Conservation (phyloP, 495 filamentous ascomycete genomes). For the Penicillium cataractarum region DNA sequence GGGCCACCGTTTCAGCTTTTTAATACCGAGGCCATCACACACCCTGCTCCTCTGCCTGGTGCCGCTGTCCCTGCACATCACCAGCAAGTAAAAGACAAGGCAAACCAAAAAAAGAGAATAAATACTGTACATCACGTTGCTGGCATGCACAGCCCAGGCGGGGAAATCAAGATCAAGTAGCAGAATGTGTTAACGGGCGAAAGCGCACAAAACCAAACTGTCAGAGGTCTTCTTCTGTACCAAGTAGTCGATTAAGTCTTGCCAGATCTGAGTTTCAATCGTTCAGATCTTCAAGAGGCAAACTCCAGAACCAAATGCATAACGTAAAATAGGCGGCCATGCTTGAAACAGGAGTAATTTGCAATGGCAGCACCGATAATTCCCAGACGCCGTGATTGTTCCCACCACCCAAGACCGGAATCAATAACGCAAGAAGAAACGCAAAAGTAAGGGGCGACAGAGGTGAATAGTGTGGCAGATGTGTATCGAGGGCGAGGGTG, state of each 20-base stretch:
- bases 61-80: neutral
- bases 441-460: constrained; percentile 10
- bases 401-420: constrained; percentile 27
- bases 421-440: constrained; percentile 21
- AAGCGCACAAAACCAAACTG: constrained; percentile 10
- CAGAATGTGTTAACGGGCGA: neutral
- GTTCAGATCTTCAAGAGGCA: constrained; percentile 19
- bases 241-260: neutral
- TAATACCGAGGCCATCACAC: constrained; percentile 4
- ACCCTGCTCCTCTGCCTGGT: neutral
- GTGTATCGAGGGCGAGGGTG: constrained; percentile 8
- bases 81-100: constrained; percentile 5
- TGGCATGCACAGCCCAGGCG: constrained; percentile 5
- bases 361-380: constrained; percentile 16
- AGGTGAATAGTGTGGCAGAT: constrained; percentile 15
- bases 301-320: constrained; percentile 37
- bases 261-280: neutral
- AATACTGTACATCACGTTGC: constrained; percentile 29
- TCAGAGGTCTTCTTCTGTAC: constrained; percentile 10
- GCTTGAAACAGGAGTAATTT: neutral
- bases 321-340: constrained; percentile 24
- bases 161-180: constrained; percentile 6
- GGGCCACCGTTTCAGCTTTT: constrained; percentile 22
- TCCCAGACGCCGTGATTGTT: constrained; percentile 35
- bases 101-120: neutral